phyloP scores from a whole-genome alignment of 345 rosid species.

The Passiflora organensis region DNA sequence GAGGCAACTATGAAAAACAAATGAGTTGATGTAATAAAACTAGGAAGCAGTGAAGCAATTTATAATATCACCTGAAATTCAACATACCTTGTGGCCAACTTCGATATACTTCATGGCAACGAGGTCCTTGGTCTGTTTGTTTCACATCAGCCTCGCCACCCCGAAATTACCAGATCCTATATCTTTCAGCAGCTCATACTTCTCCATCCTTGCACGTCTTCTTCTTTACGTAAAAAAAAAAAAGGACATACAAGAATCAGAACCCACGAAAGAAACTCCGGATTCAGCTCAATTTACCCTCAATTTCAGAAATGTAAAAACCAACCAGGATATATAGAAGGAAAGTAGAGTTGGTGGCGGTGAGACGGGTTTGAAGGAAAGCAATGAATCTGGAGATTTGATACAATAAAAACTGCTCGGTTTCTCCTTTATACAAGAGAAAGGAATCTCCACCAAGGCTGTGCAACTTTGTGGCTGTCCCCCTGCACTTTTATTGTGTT shows the following conservation, averaged over 20 bases:
- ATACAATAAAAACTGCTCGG: no score
- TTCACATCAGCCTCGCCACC: constrained; percentile 25
- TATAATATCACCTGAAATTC: constrained; percentile 42
- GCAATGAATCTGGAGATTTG: constrained; percentile 7
- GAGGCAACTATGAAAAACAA: constrained; percentile 5
- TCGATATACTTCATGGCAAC: constrained; percentile 27
- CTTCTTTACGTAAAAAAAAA: no score
- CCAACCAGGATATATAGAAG: no score
- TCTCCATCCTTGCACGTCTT: constrained; percentile 10
- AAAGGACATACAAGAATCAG: no score
- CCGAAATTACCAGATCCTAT: constrained; percentile 30
- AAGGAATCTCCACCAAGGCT: neutral
- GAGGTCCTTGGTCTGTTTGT: constrained; percentile 16
- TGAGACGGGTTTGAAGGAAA: constrained; percentile 12
- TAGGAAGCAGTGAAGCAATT: neutral
- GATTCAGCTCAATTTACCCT: no score
- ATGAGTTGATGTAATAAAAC: neutral
- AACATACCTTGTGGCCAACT: constrained; percentile 18
- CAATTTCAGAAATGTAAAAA: no score
- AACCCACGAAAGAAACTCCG: no score
- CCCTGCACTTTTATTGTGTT: neutral
- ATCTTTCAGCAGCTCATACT: constrained; percentile 21
- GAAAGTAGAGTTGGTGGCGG: neutral
- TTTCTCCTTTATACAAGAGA: neutral
- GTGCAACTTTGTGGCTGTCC: neutral